Evolutionary conservation across 2,329 filamentous ascomycete genomes (phyloP).

Genomic region (Calonectria naviculata): DNA sequence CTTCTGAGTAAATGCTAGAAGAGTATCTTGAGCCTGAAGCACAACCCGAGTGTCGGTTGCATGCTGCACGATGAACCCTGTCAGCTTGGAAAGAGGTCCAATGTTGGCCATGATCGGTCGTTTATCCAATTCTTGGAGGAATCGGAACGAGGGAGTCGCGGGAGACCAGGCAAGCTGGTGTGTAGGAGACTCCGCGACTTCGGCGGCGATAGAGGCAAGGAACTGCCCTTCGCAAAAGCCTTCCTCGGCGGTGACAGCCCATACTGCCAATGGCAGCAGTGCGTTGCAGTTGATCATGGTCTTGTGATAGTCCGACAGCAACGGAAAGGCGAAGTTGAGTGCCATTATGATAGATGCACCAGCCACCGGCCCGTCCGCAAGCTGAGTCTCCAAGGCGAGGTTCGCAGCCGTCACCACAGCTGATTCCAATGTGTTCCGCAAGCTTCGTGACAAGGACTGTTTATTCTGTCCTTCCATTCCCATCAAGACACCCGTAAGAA

Average conservation of each 20-base stretch:
- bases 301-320: conserved; percentile 71
- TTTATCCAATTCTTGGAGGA: conserved; percentile 68
- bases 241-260: conserved; percentile 75
- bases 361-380: conserved; percentile 53
- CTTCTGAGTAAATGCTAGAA: conserved; percentile 74
- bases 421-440: conserved; percentile 76
- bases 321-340: conserved; percentile 80
- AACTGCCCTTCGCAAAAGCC: conserved; percentile 84
- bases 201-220: conserved; percentile 74
- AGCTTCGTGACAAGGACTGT: conserved; percentile 69
- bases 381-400: conserved; percentile 70
- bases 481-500: conserved; percentile 81
- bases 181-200: conserved; percentile 64
- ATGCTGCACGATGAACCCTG: conserved; percentile 72
- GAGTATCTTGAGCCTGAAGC: conserved; percentile 66
- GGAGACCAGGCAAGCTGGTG: conserved; percentile 71
- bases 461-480: conserved; percentile 76
- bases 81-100: conserved; percentile 74
- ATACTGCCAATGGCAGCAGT: conserved; percentile 76
- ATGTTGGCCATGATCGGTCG: conserved; percentile 74
- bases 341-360: conserved; percentile 72
- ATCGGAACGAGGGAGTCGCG: conserved; percentile 68
- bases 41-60: conserved; percentile 57
- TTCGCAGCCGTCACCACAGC: conserved; percentile 82
- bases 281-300: conserved; percentile 72